These are phyloP conservation scores for Globisporangium nagaii DNA, from an alignment of 352 stramenopile species.

Conservation along the genomic window DNA sequence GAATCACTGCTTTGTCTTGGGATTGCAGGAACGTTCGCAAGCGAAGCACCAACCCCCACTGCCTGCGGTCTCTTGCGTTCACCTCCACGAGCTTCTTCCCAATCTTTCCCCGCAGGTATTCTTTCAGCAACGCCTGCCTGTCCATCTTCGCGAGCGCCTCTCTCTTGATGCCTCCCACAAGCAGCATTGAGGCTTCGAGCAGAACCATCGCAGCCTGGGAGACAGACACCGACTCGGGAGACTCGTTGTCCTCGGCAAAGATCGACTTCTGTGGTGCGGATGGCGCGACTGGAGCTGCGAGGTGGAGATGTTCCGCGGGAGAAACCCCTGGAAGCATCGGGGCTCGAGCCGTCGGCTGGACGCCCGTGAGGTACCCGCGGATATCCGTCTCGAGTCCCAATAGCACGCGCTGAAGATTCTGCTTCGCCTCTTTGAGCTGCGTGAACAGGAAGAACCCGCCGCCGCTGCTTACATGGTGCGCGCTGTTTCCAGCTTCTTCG, in stretches of 20 bases:
- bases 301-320: background rate
- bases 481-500: slow-evolving; percentile 12
- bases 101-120: slow-evolving; percentile 5
- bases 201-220: background rate
- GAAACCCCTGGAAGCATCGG: background rate
- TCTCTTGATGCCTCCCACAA: slow-evolving; percentile 3
- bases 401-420: slow-evolving; percentile 18
- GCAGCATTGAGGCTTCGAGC: slow-evolving; percentile 9
- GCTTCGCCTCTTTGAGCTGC: slow-evolving; percentile 16
- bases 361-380: slow-evolving; percentile 37
- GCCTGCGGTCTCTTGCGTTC: slow-evolving; percentile 6
- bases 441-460: slow-evolving; percentile 44
- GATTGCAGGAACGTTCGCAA: background rate
- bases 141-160: slow-evolving; percentile 7
- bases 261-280: background rate
- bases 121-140: slow-evolving; percentile 5
- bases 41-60: slow-evolving; percentile 6
- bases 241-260: slow-evolving; percentile 8
- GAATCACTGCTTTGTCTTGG: background rate
- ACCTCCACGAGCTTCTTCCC: slow-evolving; percentile 6
- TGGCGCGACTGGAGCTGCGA: background rate
- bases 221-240: background rate
- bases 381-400: slow-evolving; percentile 39
- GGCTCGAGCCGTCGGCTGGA: slow-evolving; percentile 22
- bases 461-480: slow-evolving; percentile 18